Base-by-base conservation (phyloP, 1,284 basidiomycete genomes). In the Mycena sp. region DNA sequence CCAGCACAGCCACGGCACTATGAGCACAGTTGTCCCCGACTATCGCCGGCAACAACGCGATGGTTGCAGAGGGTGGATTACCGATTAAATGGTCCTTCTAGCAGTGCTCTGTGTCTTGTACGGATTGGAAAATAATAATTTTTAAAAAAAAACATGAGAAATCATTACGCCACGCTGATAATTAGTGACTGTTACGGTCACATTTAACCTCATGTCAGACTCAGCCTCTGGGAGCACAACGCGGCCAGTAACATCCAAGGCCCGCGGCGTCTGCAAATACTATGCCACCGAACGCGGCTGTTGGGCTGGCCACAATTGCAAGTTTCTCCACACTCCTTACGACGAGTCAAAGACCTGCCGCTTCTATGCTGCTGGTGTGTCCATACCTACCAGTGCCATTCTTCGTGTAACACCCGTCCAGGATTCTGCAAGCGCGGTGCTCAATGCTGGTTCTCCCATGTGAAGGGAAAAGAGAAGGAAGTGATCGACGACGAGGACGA, bases 241-340 rank as follows among this genome's bases (percentile, higher is more conserved):
- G 21, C 82, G 89, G 51, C 89, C 87, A 46, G 73, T 75, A 64
- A 90, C 88, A 38, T 87, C 87, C 38, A 88, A 84, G 69, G 72
- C 89, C 21, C 82, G 89, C 49, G 89, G 90, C 1, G 70, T 87
- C 46, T 91, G 89, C 76, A 80, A 76, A 46, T 91, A 88, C 70
- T 89, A 89, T 70, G 76, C 78, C 14, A 81, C 83, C 21, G 71
- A 80, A 1, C 78, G 88, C 53, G 91, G 91, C 14, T 93, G 91
- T 74, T 89, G 86, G 62, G 80, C 85, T 16, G 87, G 87, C 30
- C 75, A 83, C 59, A 73, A 73, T 11, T 93, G 91, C 86, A 92
- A 90, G 80, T 93, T 92, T 73, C 79, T 90, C 16, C 91, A 93
- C 59, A 89, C 90, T 1, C 87, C 88, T 6, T 89, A 85, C 70